These are phyloP conservation scores for Sanghuangporus baumii DNA, from an alignment of 1,284 basidiomycete genomes.

Conservation along the genomic window DNA sequence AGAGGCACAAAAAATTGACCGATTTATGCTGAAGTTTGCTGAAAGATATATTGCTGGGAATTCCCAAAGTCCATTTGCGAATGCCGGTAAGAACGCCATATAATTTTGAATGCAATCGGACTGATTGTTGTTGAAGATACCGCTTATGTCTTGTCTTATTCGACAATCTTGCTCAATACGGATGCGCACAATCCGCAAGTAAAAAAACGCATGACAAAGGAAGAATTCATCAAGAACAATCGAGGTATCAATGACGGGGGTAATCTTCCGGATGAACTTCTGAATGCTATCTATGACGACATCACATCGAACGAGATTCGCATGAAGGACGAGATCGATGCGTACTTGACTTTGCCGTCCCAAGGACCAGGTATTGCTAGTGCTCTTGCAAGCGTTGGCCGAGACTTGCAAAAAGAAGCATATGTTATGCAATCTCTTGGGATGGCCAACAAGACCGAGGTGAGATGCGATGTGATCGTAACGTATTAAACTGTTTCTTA, in stretches of 20 bases:
- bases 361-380: conserved; percentile 71
- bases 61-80: conserved; percentile 74
- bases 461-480: conserved; percentile 27
- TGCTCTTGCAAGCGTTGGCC: conserved; percentile 81
- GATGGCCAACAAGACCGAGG: conserved; percentile 95
- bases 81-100: conserved; percentile 49
- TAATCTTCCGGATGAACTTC: conserved; percentile 82
- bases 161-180: conserved; percentile 92
- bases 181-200: conserved; percentile 93
- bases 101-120: neutral
- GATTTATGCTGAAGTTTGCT: conserved; percentile 98
- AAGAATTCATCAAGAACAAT: conserved; percentile 90
- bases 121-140: conserved; percentile 52
- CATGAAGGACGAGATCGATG: conserved; percentile 94
- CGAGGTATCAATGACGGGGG: conserved; percentile 89
- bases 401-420: conserved; percentile 90
- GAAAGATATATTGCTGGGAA: conserved; percentile 91
- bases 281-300: conserved; percentile 80
- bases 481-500: neutral
- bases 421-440: conserved; percentile 91
- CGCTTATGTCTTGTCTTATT: conserved; percentile 91
- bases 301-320: conserved; percentile 89
- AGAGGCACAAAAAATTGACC: conserved; percentile 95
- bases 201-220: conserved; percentile 88
- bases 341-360: conserved; percentile 38